Evolutionary conservation across 2,329 filamentous ascomycete species (phyloP).

Genomic region (Scedosporium aurantiacum): DNA sequence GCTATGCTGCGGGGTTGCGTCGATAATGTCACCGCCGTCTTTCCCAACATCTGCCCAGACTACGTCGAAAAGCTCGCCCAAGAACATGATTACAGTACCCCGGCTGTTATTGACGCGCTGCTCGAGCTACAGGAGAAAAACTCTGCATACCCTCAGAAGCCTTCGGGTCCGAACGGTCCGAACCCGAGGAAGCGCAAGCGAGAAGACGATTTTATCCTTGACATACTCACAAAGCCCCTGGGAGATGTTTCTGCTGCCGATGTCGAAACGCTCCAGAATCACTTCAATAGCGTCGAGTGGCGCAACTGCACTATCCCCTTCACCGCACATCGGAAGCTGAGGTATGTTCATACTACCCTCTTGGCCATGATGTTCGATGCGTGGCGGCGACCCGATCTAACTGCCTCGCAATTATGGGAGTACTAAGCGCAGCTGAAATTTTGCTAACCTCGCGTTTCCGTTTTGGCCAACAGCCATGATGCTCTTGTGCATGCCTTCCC

Average conservation of each 20-base stretch:
- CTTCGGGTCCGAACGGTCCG: slow-evolving; percentile 9
- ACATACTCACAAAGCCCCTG: background rate
- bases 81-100: slow-evolving; percentile 17
- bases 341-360: background rate
- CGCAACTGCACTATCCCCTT: background rate
- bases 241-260: background rate
- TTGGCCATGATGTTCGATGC: too few species aligned
- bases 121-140: slow-evolving; percentile 28
- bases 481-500: background rate
- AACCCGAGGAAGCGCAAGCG: slow-evolving; percentile 31
- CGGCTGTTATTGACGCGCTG: slow-evolving; percentile 24
- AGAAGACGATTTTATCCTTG: slow-evolving; percentile 9
- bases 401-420: too few species aligned
- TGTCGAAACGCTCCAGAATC: background rate
- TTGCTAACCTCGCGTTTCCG: background rate
- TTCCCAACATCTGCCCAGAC: slow-evolving; percentile 33
- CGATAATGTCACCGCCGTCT: slow-evolving; percentile 18
- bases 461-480: background rate
- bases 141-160: slow-evolving; percentile 22
- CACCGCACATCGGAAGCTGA: background rate
- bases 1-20: slow-evolving; percentile 9
- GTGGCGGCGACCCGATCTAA: too few species aligned
- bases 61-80: slow-evolving; percentile 21
- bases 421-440: background rate
- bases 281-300: background rate